Percentiles rank a stretch among this genome's conserved stretches.
Evolutionary conservation across 1,284 basidiomycete species (phyloP).

Genomic region (Rhizoctonia solani): DNA sequence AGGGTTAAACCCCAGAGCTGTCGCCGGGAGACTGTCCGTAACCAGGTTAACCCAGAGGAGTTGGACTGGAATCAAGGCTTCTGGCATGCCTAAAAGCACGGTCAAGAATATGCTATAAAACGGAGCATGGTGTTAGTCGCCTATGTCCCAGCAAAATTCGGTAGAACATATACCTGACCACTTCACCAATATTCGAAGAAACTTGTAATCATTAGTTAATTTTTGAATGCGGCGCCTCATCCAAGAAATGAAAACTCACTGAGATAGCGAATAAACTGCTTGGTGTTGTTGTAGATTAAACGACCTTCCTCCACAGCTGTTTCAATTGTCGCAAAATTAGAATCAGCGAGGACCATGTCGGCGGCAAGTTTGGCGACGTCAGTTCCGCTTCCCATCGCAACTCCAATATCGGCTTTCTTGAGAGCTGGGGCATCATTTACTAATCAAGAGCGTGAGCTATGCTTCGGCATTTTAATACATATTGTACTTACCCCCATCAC

Average conservation of each 20-base stretch:
- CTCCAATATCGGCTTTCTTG: conserved; percentile 97
- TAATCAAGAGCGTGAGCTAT: conserved; percentile 38
- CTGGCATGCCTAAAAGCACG: conserved; percentile 96
- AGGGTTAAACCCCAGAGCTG: conserved; percentile 98
- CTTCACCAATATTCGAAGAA: conserved; percentile 97
- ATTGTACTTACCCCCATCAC: conserved; percentile 34
- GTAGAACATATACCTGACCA: conserved; percentile 69
- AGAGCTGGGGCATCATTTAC: conserved; percentile 97
- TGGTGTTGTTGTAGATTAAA: conserved; percentile 98
- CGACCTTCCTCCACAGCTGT: conserved; percentile 96
- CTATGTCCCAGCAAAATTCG: neutral
- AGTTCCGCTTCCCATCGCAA: conserved; percentile 98
- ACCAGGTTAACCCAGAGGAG: conserved; percentile 96
- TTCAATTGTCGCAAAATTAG: conserved; percentile 91
- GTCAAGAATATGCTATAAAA: conserved; percentile 86
- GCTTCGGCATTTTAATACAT: neutral
- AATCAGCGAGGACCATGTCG: conserved; percentile 92
- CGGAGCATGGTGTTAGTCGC: conserved; percentile 37
- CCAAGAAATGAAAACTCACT: conserved; percentile 54
- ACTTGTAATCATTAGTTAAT: conserved; percentile 63
- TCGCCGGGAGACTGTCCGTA: conserved; percentile 94
- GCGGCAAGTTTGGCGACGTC: conserved; percentile 98
- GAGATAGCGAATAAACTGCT: conserved; percentile 94
- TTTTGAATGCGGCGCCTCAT: neutral
- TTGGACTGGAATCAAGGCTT: conserved; percentile 97